Percentiles rank a stretch among this genome's conserved stretches.
Evolutionary conservation across 2,329 filamentous ascomycete genomes (phyloP).

Genomic region (Scytalidium lignicola): DNA sequence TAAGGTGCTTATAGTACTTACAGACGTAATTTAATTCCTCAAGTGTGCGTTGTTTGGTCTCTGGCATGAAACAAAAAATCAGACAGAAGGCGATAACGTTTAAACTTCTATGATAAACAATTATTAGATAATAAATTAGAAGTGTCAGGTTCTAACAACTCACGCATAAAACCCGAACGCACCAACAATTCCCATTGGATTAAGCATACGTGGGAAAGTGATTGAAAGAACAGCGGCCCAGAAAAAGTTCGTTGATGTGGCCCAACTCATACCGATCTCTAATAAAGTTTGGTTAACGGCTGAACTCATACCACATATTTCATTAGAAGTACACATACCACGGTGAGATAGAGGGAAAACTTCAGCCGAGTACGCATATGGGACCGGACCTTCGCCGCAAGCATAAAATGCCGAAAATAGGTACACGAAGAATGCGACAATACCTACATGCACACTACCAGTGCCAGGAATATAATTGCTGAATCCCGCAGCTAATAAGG

Average conservation of each 20-base stretch:
- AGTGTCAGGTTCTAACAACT: too few species aligned
- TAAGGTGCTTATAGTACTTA: too few species aligned
- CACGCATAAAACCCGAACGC: slow-evolving; percentile 46
- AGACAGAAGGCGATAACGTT: slow-evolving; percentile 48
- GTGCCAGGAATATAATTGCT: slow-evolving; percentile 43
- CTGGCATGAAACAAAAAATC: slow-evolving; percentile 45
- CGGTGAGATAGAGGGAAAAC: slow-evolving; percentile 65
- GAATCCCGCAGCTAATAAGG: slow-evolving; percentile 52
- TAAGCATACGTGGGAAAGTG: slow-evolving; percentile 37
- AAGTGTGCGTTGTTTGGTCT: slow-evolving; percentile 44
- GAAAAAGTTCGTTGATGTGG: slow-evolving; percentile 58
- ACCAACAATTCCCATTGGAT: slow-evolving; percentile 23
- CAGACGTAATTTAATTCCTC: slow-evolving; percentile 38
- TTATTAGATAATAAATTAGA: slow-evolving; percentile 3
- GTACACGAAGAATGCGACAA: slow-evolving; percentile 48
- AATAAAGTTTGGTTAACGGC: neutral
- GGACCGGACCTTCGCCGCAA: slow-evolving; percentile 61
- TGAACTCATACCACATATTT: too few species aligned
- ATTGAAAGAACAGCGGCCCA: slow-evolving; percentile 54
- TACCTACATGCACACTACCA: slow-evolving; percentile 36
- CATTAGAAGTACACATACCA: too few species aligned
- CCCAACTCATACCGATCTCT: slow-evolving; percentile 49
- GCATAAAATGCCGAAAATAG: slow-evolving; percentile 58
- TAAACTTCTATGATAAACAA: slow-evolving; percentile 28
- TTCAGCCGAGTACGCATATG: slow-evolving; percentile 63